Conservation (phyloP, 331 rosid genomes). For the Malus hybrid region DNA sequence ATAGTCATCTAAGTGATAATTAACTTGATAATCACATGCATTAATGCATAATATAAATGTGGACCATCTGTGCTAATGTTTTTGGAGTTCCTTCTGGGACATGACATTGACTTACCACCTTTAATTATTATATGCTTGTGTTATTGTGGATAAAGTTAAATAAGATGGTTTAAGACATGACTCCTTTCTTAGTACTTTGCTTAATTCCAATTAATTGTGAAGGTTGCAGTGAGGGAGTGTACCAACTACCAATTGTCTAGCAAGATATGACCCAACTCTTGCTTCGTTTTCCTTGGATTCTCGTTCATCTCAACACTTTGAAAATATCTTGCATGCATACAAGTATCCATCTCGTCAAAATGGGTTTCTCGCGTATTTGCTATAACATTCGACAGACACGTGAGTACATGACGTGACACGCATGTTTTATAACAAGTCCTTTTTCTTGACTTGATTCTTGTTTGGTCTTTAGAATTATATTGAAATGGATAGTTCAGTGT, state of each 20-base stretch:
- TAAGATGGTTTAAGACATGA: neutral
- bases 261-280: neutral
- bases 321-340: too few relatives aligned
- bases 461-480: neutral
- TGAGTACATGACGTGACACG: neutral
- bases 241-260: neutral
- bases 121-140: neutral
- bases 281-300: neutral
- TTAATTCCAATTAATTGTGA: neutral
- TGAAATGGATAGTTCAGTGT: too few relatives aligned
- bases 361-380: neutral
- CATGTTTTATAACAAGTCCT: too few relatives aligned
- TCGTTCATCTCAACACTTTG: neutral
- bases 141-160: neutral
- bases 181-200: neutral
- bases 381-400: too few relatives aligned
- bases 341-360: too few relatives aligned
- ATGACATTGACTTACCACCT: conserved; percentile 7
- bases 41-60: neutral
- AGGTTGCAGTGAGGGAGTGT: neutral
- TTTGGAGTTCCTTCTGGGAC: neutral
- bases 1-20: neutral
- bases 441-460: neutral
- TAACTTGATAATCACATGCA: neutral
- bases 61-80: neutral